A percentile compares a stretch with the other conserved stretches of the same genome.
phyloP scores from a whole-genome alignment of 2,329 filamentous ascomycete species.

The Hymenoscyphus albidus region DNA sequence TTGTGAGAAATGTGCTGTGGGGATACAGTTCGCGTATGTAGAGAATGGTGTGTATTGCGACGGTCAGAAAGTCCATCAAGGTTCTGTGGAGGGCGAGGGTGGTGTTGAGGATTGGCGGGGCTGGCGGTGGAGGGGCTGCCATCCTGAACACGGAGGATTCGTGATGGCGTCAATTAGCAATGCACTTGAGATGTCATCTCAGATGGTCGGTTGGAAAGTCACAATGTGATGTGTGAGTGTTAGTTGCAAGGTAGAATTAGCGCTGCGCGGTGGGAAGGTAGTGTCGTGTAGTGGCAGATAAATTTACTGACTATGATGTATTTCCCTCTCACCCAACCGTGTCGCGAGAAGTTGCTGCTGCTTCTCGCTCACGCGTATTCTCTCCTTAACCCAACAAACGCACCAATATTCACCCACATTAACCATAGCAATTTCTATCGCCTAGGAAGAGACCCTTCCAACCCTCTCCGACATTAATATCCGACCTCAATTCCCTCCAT shows the following conservation, averaged over 20 bases:
- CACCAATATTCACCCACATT: too few species aligned
- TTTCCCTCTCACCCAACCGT: too few species aligned
- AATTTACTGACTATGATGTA: too few species aligned
- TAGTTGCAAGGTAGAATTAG: too few species aligned
- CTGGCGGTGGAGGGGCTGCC: conserved; percentile 14
- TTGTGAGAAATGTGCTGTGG: conserved; percentile 58
- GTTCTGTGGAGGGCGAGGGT: conserved; percentile 47
- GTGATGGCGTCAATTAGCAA: not conserved
- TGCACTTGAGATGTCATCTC: not conserved
- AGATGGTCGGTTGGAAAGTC: not conserved
- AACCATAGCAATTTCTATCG: too few species aligned
- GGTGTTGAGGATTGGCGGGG: conserved; percentile 40
- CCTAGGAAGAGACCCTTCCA: too few species aligned
- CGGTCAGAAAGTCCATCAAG: conserved; percentile 64
- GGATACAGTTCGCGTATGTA: conserved; percentile 66
- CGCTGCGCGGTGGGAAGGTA: too few species aligned
- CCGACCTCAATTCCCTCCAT: not conserved
- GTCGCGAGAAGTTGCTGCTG: too few species aligned
- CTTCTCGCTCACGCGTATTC: too few species aligned
- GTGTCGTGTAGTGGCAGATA: too few species aligned
- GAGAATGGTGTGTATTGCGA: conserved; percentile 67
- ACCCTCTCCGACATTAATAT: not conserved
- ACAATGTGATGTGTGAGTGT: too few species aligned
- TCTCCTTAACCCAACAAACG: too few species aligned
- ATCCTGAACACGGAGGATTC: not conserved